A percentile compares a stretch with the other conserved stretches of the same genome.
Evolutionary conservation across 768 basidiomycete genomes (phyloP).

Genomic region (Pleurotus citrinopileatus): DNA sequence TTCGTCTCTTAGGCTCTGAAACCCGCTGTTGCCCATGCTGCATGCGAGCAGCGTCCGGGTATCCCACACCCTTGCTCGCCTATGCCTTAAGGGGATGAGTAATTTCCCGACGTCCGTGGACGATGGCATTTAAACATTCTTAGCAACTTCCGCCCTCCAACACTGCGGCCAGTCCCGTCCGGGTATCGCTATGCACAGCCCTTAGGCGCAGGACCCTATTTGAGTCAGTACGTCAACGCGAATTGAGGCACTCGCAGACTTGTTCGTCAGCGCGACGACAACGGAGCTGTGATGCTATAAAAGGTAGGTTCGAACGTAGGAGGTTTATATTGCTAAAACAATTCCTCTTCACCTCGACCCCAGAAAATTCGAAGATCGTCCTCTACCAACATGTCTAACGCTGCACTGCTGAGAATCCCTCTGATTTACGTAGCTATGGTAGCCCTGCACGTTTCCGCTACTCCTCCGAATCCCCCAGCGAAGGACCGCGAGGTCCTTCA

Average conservation of each 20-base stretch:
- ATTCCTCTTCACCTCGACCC: neutral
- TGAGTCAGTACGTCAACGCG: too few relatives aligned
- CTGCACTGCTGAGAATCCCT: slow-evolving; percentile 36
- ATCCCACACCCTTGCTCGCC: too few relatives aligned
- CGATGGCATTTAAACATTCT: too few relatives aligned
- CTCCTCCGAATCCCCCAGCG: slow-evolving; percentile 41
- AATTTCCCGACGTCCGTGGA: too few relatives aligned
- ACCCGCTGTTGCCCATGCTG: too few relatives aligned
- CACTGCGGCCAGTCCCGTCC: too few relatives aligned
- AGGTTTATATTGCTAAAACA: slow-evolving; percentile 4
- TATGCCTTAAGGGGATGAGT: too few relatives aligned
- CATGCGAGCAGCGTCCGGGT: too few relatives aligned
- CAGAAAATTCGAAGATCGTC: neutral
- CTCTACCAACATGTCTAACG: slow-evolving; percentile 16
- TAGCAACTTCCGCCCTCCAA: too few relatives aligned
- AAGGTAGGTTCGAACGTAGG: slow-evolving; percentile 16
- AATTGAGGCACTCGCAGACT: neutral
- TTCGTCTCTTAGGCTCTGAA: too few relatives aligned
- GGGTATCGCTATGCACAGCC: too few relatives aligned
- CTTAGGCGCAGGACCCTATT: too few relatives aligned
- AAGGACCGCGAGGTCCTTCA: slow-evolving; percentile 30
- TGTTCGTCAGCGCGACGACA: neutral
- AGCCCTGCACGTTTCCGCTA: slow-evolving; percentile 41
- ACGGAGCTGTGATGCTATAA: neutral
- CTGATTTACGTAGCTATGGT: slow-evolving; percentile 39